phyloP scores from a whole-genome alignment of 2,329 filamentous ascomycete species.

The Colletotrichum incanum region DNA sequence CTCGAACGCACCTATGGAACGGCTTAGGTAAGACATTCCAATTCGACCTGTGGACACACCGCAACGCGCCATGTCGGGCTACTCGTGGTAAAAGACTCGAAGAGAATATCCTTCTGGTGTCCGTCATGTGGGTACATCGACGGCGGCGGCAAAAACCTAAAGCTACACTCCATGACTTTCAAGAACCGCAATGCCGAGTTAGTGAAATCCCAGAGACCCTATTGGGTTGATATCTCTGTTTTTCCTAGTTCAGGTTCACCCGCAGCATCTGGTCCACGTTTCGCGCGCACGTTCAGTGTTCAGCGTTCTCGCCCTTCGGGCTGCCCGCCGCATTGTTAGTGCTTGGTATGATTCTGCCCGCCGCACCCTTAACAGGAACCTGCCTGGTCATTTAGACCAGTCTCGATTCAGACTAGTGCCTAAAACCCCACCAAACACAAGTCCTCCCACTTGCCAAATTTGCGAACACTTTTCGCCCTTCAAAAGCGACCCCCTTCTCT shows the following conservation, averaged over 20 bases:
- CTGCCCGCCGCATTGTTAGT: constrained; percentile 22
- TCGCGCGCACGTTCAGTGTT: constrained; percentile 19
- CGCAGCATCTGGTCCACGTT: constrained; percentile 27
- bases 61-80: background rate
- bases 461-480: constrained; percentile 45
- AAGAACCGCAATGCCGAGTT: background rate
- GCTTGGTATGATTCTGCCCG: background rate
- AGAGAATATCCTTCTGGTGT: background rate
- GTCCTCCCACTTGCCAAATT: constrained; percentile 45
- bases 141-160: background rate
- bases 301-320: constrained; percentile 36
- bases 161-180: background rate
- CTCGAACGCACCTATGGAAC: background rate
- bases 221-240: constrained; percentile 6
- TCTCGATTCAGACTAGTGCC: constrained; percentile 37
- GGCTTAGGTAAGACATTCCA: constrained; percentile 26
- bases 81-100: background rate
- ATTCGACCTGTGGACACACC: background rate
- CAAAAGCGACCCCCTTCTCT: constrained; percentile 40
- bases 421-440: constrained; percentile 46
- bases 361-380: constrained; percentile 22
- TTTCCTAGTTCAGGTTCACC: constrained; percentile 21
- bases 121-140: background rate
- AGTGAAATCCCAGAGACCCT: background rate
- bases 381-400: constrained; percentile 12